A percentile compares a stretch with the other conserved stretches of the same genome.
phyloP scores from a whole-genome alignment of 1,284 basidiomycete genomes.

The Rhodotorula sp. region DNA sequence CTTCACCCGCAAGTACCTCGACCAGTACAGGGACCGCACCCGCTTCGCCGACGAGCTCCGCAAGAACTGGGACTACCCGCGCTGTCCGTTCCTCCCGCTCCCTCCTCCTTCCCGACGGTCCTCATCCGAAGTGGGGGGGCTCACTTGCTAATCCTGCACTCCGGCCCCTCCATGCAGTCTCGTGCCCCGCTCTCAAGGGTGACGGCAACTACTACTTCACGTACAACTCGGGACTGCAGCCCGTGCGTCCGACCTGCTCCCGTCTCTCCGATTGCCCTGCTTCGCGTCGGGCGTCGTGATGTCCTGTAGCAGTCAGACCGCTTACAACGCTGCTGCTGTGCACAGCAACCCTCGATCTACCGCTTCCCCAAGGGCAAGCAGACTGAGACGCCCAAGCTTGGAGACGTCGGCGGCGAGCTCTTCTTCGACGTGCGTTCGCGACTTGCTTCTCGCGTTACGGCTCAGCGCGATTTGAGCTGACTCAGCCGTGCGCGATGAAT shows the following conservation, averaged over 20 bases:
- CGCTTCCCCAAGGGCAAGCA: constrained; percentile 61
- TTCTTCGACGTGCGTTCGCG: constrained; percentile 65
- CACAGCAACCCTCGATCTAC: constrained; percentile 59
- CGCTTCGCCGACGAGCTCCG: constrained; percentile 64
- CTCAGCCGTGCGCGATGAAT: not conserved
- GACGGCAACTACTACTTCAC: constrained; percentile 68
- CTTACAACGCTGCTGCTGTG: constrained; percentile 33
- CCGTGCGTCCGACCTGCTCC: constrained; percentile 5
- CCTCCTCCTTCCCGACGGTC: not conserved
- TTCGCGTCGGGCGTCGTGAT: not conserved
- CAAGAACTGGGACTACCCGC: constrained; percentile 65
- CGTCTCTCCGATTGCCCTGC: too few relatives aligned
- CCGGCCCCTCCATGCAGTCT: constrained; percentile 27
- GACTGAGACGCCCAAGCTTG: constrained; percentile 58
- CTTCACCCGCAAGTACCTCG: constrained; percentile 64
- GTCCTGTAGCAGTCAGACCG: not conserved
- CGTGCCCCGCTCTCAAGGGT: constrained; percentile 59
- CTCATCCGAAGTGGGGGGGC: not conserved
- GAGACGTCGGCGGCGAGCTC: constrained; percentile 60
- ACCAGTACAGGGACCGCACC: constrained; percentile 62
- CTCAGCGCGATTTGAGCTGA: not conserved
- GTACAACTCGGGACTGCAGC: constrained; percentile 45
- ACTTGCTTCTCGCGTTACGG: too few relatives aligned
- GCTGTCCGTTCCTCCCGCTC: constrained; percentile 56
- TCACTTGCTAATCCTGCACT: not conserved